phyloP scores from a whole-genome alignment of 2,329 filamentous ascomycete species.

The Pseudogymnoascus sp. region DNA sequence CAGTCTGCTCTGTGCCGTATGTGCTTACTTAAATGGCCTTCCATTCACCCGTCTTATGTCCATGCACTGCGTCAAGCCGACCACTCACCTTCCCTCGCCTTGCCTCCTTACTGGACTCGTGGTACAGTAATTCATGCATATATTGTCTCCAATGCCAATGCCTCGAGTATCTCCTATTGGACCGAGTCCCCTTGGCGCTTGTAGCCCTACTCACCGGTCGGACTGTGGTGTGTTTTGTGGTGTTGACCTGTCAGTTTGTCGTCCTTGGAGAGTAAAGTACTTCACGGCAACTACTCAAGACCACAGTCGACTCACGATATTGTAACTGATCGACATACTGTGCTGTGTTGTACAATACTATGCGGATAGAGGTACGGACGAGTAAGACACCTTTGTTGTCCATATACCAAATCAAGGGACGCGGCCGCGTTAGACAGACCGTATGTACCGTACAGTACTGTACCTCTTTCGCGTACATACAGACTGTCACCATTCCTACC shows the following conservation, averaged over 20 bases:
- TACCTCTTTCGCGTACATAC: background rate
- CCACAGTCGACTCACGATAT: too few species aligned
- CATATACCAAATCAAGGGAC: too few species aligned
- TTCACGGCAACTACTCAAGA: too few species aligned
- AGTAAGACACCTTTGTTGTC: too few species aligned
- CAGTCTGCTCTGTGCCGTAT: too few species aligned
- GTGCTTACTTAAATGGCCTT: background rate
- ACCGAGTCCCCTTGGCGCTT: background rate
- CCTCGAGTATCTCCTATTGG: background rate
- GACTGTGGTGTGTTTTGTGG: background rate
- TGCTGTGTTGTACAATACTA: too few species aligned
- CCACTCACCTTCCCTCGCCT: too few species aligned
- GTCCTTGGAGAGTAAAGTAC: background rate
- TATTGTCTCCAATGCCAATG: background rate
- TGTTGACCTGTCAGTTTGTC: background rate
- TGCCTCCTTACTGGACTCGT: background rate
- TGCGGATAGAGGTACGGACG: too few species aligned
- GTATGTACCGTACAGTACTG: background rate
- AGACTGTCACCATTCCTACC: too few species aligned
- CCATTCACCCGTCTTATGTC: background rate
- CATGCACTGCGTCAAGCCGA: too few species aligned
- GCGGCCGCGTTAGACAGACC: background rate
- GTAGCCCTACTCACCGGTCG: background rate
- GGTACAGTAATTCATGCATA: background rate
- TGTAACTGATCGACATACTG: too few species aligned